A percentile compares a stretch with the other conserved stretches of the same genome.
These are phyloP conservation scores for Amauroascus verrucosus DNA, from an alignment of 2,329 filamentous ascomycete genomes.

Conservation along the genomic window DNA sequence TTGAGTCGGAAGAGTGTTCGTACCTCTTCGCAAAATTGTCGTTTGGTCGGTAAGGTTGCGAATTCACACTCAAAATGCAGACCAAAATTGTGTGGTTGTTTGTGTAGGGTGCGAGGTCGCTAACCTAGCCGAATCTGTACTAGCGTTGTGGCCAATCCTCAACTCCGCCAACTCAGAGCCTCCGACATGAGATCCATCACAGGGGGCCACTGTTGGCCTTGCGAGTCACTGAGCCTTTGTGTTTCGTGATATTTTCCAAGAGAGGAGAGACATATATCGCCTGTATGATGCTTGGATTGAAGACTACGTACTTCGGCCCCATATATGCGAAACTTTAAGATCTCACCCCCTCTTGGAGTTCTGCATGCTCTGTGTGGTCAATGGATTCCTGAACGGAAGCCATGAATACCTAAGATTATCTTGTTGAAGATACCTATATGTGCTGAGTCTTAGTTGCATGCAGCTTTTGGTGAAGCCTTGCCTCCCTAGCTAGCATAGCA, in stretches of 20 bases:
- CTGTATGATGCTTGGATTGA: no score
- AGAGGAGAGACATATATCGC: no score
- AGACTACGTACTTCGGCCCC: no score
- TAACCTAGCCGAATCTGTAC: conserved; percentile 34
- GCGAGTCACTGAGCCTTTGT: background rate
- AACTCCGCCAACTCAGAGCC: background rate
- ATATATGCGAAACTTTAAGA: no score
- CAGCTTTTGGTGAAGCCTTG: background rate
- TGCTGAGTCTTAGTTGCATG: background rate
- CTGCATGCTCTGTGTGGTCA: no score
- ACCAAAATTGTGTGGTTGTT: conserved; percentile 35
- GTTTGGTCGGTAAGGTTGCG: conserved; percentile 28
- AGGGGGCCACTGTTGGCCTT: background rate
- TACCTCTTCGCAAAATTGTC: conserved; percentile 38
- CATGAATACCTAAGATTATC: background rate
- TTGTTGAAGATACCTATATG: background rate
- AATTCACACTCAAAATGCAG: conserved; percentile 27
- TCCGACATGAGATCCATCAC: background rate
- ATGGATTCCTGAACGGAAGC: background rate
- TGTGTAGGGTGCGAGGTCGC: conserved; percentile 36
- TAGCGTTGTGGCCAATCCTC: conserved; percentile 20
- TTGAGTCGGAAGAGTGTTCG: conserved; percentile 17
- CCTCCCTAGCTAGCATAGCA: background rate
- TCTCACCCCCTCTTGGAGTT: no score
- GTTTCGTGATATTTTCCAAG: no score